phyloP scores from a whole-genome alignment of 2,329 filamentous ascomycete genomes.

The Microcyclospora tardicrescens region DNA sequence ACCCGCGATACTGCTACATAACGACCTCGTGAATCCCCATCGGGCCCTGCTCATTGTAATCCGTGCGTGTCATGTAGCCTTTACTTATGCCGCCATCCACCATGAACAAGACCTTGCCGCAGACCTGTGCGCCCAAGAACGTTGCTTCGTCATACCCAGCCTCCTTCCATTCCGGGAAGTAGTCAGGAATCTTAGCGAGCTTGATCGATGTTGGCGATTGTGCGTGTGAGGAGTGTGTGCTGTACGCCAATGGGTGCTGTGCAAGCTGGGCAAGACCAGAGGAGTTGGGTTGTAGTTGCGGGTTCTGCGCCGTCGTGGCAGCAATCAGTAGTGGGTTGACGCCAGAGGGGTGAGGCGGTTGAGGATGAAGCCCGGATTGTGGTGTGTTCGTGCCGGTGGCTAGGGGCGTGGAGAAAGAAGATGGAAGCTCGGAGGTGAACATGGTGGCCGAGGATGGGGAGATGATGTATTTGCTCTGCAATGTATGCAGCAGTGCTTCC shows the following conservation, averaged over 20 bases:
- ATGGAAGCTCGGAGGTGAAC: slow-evolving; percentile 92
- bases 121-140: slow-evolving; percentile 80
- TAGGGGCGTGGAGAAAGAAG: slow-evolving; percentile 78
- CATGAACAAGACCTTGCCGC: slow-evolving; percentile 61
- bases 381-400: slow-evolving; percentile 89
- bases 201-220: slow-evolving; percentile 79
- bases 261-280: slow-evolving; percentile 12
- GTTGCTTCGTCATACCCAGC: slow-evolving; percentile 63
- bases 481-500: slow-evolving; percentile 69
- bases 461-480: slow-evolving; percentile 73
- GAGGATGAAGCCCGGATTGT: slow-evolving; percentile 31
- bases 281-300: slow-evolving; percentile 29
- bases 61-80: slow-evolving; percentile 54
- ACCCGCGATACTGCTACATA: slow-evolving; percentile 1
- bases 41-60: slow-evolving; percentile 56
- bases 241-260: slow-evolving; percentile 20
- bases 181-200: slow-evolving; percentile 62
- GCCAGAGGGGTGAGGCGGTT: slow-evolving; percentile 29
- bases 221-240: slow-evolving; percentile 42
- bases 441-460: slow-evolving; percentile 89
- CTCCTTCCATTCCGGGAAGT: slow-evolving; percentile 82
- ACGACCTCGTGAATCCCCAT: slow-evolving; percentile 47
- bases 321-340: slow-evolving; percentile 89
- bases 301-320: slow-evolving; percentile 62
- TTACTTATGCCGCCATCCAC: slow-evolving; percentile 54